These are phyloP conservation scores for Clarireedia hainanense DNA, from an alignment of 2,329 filamentous ascomycete species.

Conservation along the genomic window DNA sequence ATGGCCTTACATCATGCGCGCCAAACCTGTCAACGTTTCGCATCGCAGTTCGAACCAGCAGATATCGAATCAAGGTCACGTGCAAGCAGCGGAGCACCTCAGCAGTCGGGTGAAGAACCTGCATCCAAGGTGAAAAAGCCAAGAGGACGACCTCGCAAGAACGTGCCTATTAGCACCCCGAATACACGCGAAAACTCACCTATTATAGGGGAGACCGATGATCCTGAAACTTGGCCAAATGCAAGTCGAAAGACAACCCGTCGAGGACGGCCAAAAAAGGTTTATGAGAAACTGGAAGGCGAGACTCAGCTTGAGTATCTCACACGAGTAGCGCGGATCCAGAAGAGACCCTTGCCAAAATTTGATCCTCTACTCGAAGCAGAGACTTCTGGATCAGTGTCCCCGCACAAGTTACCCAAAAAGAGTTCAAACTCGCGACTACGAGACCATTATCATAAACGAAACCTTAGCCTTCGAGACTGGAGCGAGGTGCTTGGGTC, in stretches of 20 bases:
- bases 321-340: conserved; percentile 38
- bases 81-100: neutral
- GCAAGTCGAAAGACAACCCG: conserved; percentile 17
- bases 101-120: neutral
- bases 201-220: neutral
- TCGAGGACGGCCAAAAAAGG: conserved; percentile 22
- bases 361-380: conserved; percentile 16
- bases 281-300: conserved; percentile 21
- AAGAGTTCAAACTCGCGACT: neutral
- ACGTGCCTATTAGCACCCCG: conserved; percentile 15
- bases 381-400: neutral
- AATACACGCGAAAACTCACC: neutral
- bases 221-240: conserved; percentile 1
- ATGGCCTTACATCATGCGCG: conserved; percentile 61
- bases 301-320: conserved; percentile 36
- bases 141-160: conserved; percentile 20
- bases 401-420: conserved; percentile 7
- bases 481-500: conserved; percentile 82
- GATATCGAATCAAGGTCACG: conserved; percentile 17
- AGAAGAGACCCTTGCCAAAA: conserved; percentile 34
- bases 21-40: conserved; percentile 38
- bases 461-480: conserved; percentile 40
- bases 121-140: conserved; percentile 9
- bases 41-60: conserved; percentile 27
- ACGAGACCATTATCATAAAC: conserved; percentile 5